phyloP scores from a whole-genome alignment of 75 land plant genomes.

The Cunninghamia lanceolata region DNA sequence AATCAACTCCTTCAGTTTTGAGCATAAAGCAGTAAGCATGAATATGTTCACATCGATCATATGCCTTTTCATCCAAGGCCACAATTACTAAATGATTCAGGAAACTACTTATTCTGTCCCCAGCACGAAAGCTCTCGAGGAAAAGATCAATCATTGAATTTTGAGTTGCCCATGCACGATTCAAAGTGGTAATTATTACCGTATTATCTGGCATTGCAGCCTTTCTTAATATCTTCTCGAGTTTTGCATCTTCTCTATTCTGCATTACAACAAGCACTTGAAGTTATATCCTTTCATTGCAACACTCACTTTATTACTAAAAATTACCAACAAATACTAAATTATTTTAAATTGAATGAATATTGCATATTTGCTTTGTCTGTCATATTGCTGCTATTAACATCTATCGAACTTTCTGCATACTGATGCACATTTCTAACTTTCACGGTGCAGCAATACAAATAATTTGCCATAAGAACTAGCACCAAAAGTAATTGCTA shows the following conservation, averaged over 20 bases:
- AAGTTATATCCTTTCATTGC: neutral
- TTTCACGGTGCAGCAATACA: neutral
- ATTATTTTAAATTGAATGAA: neutral
- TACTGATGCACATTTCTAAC: neutral
- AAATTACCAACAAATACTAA: neutral
- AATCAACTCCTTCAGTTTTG: conserved; percentile 72
- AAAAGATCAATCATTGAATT: conserved; percentile 65
- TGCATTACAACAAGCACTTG: conserved; percentile 5
- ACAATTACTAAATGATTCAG: conserved; percentile 68
- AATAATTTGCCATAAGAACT: neutral
- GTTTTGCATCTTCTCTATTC: conserved; percentile 30
- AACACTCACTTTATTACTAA: neutral
- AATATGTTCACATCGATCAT: conserved; percentile 44
- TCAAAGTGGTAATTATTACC: conserved; percentile 81
- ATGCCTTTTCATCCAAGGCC: conserved; percentile 63
- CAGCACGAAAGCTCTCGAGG: conserved; percentile 65
- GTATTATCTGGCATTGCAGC: conserved; percentile 63
- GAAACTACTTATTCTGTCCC: conserved; percentile 42
- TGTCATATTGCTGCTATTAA: neutral
- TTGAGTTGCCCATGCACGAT: conserved; percentile 74
- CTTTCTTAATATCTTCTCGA: conserved; percentile 45
- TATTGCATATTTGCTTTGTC: neutral
- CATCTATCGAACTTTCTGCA: neutral
- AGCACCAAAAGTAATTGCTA: neutral
- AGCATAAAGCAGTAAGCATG: conserved; percentile 65